Evolutionary conservation across 2,329 filamentous ascomycete species (phyloP).

Genomic region (Ceratocystis cacaofunesta): DNA sequence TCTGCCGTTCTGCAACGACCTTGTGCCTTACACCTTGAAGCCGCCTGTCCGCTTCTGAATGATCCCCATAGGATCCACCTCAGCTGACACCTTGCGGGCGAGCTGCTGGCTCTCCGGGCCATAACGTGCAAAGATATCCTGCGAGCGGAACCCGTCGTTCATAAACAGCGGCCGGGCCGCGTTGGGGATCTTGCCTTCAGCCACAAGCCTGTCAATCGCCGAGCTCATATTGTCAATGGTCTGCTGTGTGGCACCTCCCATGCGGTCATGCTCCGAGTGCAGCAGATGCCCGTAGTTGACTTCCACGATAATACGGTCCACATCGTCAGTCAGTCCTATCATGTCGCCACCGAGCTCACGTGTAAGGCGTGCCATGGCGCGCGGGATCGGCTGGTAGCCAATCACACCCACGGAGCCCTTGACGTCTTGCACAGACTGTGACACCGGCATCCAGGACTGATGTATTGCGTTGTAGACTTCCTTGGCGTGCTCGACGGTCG

Average conservation of each 20-base stretch:
- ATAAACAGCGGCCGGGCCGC: constrained; percentile 24
- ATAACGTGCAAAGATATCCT: constrained; percentile 28
- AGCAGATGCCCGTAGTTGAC: constrained; percentile 20
- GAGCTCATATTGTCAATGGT: constrained; percentile 18
- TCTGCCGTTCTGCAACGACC: neutral
- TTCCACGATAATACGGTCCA: constrained; percentile 20
- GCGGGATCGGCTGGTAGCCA: constrained; percentile 29
- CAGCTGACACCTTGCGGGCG: constrained; percentile 22
- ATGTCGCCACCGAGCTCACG: constrained; percentile 27
- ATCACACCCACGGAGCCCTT: constrained; percentile 20
- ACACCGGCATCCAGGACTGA: constrained; percentile 24
- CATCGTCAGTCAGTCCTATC: constrained; percentile 23
- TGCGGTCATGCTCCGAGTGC: constrained; percentile 9
- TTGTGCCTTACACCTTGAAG: constrained; percentile 21
- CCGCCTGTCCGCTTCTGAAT: constrained; percentile 24
- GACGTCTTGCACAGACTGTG: constrained; percentile 17
- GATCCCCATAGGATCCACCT: constrained; percentile 25
- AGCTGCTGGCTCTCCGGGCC: constrained; percentile 25
- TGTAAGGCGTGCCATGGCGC: constrained; percentile 25
- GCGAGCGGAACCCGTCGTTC: constrained; percentile 29
- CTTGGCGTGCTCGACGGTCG: constrained; percentile 21
- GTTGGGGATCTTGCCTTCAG: neutral
- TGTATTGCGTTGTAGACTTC: constrained; percentile 24
- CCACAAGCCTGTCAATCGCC: constrained; percentile 18
- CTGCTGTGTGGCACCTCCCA: constrained; percentile 19